A percentile compares a stretch with the other conserved stretches of the same genome.
phyloP scores from a whole-genome alignment of 2,329 filamentous ascomycete genomes.

The Pseudogymnoascus sp. region DNA sequence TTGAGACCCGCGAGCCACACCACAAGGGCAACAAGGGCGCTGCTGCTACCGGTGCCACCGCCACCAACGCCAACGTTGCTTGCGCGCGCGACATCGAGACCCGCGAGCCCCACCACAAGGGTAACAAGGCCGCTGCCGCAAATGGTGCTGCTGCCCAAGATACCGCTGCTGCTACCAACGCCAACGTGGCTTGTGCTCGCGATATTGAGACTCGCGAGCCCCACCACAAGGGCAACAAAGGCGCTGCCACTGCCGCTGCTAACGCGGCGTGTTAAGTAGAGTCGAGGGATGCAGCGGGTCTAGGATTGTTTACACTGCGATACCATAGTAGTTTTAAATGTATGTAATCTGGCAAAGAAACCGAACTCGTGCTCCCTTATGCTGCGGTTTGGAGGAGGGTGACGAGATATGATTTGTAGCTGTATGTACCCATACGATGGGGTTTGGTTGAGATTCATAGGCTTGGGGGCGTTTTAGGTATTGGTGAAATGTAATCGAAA shows the following conservation, averaged over 20 bases:
- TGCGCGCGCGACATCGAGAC: conserved; percentile 10
- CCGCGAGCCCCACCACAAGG: conserved; percentile 15
- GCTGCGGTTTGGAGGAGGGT: background rate
- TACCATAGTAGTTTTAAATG: background rate
- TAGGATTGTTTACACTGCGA: background rate
- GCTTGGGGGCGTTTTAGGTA: too few species aligned
- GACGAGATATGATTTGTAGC: background rate
- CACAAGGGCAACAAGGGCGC: background rate
- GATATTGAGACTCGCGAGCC: conserved; percentile 10
- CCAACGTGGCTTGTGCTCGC: background rate
- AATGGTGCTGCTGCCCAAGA: background rate
- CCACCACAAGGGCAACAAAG: conserved; percentile 19
- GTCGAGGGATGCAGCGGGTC: background rate
- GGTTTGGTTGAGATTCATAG: too few species aligned
- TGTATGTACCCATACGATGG: background rate
- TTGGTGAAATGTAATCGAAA: too few species aligned
- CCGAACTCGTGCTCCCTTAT: background rate
- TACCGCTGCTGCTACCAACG: background rate
- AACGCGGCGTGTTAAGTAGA: background rate
- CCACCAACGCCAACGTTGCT: background rate
- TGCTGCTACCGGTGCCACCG: background rate
- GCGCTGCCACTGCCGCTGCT: background rate
- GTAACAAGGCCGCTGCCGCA: conserved; percentile 15
- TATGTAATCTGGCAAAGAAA: background rate
- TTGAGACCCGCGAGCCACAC: conserved; percentile 6